Conservation (phyloP, 1,284 basidiomycete species). For the Anthracocystis walkeri region DNA sequence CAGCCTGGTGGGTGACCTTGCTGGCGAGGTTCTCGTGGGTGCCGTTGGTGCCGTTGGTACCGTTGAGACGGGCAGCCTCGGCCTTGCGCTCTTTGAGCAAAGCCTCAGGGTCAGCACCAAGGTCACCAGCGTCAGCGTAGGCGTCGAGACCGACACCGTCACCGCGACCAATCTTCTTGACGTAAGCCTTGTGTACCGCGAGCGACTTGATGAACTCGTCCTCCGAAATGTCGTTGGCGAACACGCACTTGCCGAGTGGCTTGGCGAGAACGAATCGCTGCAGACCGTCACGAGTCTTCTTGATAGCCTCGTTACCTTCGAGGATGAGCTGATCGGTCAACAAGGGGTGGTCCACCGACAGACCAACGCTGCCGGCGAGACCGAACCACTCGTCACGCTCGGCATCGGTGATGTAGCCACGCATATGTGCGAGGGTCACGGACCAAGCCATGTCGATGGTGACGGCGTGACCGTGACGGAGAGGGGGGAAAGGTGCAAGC, state of each 20-base stretch:
- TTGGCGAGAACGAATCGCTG: conserved; percentile 72
- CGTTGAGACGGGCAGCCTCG: conserved; percentile 33
- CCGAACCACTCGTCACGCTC: conserved; percentile 72
- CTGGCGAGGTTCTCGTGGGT: conserved; percentile 6
- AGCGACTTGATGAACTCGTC: conserved; percentile 70
- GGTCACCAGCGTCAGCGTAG: conserved; percentile 71
- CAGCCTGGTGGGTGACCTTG: conserved; percentile 14
- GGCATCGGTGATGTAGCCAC: conserved; percentile 70
- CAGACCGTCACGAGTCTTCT: conserved; percentile 72
- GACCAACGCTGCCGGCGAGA: conserved; percentile 70
- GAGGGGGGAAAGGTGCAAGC: conserved; percentile 63
- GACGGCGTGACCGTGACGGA: conserved; percentile 71
- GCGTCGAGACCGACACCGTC: conserved; percentile 70
- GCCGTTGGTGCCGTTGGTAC: conserved; percentile 5
- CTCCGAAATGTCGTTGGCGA: conserved; percentile 71
- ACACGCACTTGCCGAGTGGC: conserved; percentile 71
- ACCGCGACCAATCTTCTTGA: conserved; percentile 65
- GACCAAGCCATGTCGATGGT: conserved; percentile 72
- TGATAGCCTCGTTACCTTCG: conserved; percentile 71
- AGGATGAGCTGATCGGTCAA: conserved; percentile 70
- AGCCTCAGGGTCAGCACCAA: conserved; percentile 70
- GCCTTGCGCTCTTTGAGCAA: conserved; percentile 53
- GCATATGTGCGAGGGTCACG: conserved; percentile 71
- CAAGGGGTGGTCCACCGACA: conserved; percentile 71
- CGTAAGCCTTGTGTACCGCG: conserved; percentile 71